These are phyloP conservation scores for Saksenaea oblongispora DNA, from an alignment of 371 early-diverging fungal species.

Conservation along the genomic window DNA sequence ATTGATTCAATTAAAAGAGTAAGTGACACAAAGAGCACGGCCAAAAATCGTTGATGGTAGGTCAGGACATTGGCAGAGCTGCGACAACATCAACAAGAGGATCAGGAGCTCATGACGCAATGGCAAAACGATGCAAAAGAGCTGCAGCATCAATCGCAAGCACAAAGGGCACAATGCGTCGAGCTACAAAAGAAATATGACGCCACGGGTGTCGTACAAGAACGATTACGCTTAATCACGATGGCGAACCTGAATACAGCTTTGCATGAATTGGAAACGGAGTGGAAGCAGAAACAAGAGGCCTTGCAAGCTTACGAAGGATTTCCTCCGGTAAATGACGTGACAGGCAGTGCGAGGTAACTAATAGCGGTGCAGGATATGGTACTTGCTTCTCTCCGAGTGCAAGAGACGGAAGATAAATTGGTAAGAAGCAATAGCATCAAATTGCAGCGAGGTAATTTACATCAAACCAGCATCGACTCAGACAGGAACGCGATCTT, in stretches of 20 bases:
- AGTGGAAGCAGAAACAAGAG: slow-evolving; percentile 9
- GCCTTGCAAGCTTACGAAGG: slow-evolving; percentile 13
- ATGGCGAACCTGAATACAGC: slow-evolving; percentile 9
- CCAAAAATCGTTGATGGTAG: neutral
- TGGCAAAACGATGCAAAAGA: slow-evolving; percentile 1
- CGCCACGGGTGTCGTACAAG: slow-evolving; percentile 12
- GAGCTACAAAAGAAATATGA: slow-evolving; percentile 14
- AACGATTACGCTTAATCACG: slow-evolving; percentile 11
- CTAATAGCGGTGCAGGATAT: slow-evolving; percentile 11
- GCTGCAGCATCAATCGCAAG: slow-evolving; percentile 12
- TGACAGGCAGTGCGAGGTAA: neutral
- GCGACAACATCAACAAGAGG: neutral
- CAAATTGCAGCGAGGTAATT: neutral
- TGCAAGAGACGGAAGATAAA: slow-evolving; percentile 12
- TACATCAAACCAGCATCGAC: neutral
- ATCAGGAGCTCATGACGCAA: slow-evolving; percentile 2
- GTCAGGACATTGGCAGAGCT: slow-evolving; percentile 10
- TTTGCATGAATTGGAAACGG: neutral
- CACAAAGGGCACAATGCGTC: slow-evolving; percentile 6
- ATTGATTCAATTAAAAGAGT: slow-evolving; percentile 18
- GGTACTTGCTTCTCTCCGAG: slow-evolving; percentile 15
- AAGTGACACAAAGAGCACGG: neutral
- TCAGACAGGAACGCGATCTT: slow-evolving; percentile 15
- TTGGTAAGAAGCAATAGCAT: slow-evolving; percentile 14
- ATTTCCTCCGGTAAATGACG: slow-evolving; percentile 20